A percentile compares a stretch with the other conserved stretches of the same genome.
phyloP scores from a whole-genome alignment of 2,329 filamentous ascomycete species.

The Pochonia chlamydosporia region DNA sequence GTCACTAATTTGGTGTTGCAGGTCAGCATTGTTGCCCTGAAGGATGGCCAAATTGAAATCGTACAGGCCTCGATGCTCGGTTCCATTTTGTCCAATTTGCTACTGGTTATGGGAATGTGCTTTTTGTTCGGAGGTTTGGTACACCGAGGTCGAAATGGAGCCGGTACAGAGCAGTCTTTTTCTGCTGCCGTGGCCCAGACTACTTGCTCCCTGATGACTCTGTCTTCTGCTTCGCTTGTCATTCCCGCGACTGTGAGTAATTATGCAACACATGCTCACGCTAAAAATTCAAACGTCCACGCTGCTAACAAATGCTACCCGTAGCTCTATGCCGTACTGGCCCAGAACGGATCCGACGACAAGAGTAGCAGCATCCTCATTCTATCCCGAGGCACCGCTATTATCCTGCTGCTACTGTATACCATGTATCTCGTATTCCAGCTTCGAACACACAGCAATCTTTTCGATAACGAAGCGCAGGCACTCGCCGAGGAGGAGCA shows the following conservation, averaged over 20 bases:
- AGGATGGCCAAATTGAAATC: conserved; percentile 81
- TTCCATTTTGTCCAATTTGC: conserved; percentile 88
- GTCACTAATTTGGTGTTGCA: conserved; percentile 29
- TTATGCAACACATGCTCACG: too few species aligned
- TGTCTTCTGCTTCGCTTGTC: conserved; percentile 71
- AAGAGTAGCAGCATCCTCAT: conserved; percentile 55
- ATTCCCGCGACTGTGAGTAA: conserved; percentile 61
- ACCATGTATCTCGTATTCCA: conserved; percentile 74
- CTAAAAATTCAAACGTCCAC: neutral
- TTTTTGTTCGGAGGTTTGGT: conserved; percentile 69
- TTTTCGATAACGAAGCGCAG: conserved; percentile 56
- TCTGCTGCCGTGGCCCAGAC: conserved; percentile 74
- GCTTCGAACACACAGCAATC: conserved; percentile 64
- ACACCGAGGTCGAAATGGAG: conserved; percentile 50
- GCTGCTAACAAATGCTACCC: neutral
- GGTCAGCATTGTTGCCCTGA: conserved; percentile 89
- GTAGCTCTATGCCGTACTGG: conserved; percentile 61
- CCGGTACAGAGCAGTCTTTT: conserved; percentile 63
- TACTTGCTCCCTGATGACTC: conserved; percentile 67
- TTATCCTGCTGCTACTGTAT: conserved; percentile 71
- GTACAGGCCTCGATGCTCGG: conserved; percentile 98
- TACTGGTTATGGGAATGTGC: conserved; percentile 79
- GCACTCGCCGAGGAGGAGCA: conserved; percentile 39
- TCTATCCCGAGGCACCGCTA: conserved; percentile 68
- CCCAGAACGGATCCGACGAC: conserved; percentile 32